A percentile compares a stretch with the other conserved stretches of the same genome.
Conservation (phyloP, 2,329 filamentous ascomycete species). For the Claviceps arundinis region DNA sequence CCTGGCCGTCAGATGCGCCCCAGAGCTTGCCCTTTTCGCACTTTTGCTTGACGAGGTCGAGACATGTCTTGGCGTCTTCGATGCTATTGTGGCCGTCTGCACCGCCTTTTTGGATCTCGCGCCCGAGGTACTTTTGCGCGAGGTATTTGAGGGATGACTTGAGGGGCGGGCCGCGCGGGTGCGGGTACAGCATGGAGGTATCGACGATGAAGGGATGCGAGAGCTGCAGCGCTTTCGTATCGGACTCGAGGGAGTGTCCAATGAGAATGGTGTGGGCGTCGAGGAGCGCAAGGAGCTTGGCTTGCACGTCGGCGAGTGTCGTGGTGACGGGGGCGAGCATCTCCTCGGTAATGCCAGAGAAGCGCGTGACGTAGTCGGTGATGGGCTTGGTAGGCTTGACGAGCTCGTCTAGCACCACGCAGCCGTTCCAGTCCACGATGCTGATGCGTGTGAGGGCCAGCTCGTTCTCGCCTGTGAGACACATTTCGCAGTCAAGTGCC, state of each 20-base stretch:
- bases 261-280: constrained; percentile 60
- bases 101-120: constrained; percentile 77
- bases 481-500: constrained; percentile 95
- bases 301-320: constrained; percentile 69
- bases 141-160: constrained; percentile 89
- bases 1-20: constrained; percentile 65
- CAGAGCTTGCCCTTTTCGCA: constrained; percentile 83
- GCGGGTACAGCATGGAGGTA: constrained; percentile 79
- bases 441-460: constrained; percentile 84
- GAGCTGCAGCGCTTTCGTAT: constrained; percentile 71
- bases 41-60: constrained; percentile 90
- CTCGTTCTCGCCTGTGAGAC: constrained; percentile 65
- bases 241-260: constrained; percentile 71
- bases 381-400: constrained; percentile 86
- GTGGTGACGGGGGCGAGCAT: constrained; percentile 78
- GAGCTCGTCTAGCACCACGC: constrained; percentile 72
- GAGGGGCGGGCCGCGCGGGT: constrained; percentile 75
- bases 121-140: constrained; percentile 68
- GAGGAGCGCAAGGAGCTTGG: constrained; percentile 58
- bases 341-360: constrained; percentile 80
- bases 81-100: constrained; percentile 72
- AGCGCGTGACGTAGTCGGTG: constrained; percentile 80
- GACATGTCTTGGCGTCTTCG: constrained; percentile 81
- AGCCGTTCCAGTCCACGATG: constrained; percentile 73
- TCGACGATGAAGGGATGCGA: constrained; percentile 91